Evolutionary conservation across 352 stramenopile genomes (phyloP).

Genomic region (Aphanomyces stellatus): DNA sequence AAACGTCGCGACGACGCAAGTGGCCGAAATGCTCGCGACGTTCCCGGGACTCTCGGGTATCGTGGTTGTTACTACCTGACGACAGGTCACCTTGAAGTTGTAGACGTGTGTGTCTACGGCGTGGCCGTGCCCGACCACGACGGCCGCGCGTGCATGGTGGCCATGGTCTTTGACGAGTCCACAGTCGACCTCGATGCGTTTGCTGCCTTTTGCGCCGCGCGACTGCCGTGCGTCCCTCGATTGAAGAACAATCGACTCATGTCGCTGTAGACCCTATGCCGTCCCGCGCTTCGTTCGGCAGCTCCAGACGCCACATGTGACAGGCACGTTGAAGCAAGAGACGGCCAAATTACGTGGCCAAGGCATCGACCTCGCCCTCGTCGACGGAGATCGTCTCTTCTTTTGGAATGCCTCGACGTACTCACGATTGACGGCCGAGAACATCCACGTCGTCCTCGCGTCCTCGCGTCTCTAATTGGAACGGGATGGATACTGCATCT

Average conservation of each 20-base stretch:
- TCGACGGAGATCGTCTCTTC: constrained; percentile 47
- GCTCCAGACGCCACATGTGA: constrained; percentile 63
- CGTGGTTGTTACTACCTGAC: constrained; percentile 27
- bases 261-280: constrained; percentile 53
- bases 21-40: constrained; percentile 64
- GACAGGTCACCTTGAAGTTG: constrained; percentile 12
- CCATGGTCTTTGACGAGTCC: constrained; percentile 75
- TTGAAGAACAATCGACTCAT: too few species aligned
- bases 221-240: constrained; percentile 26
- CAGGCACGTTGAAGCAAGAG: constrained; percentile 88
- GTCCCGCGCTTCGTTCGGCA: constrained; percentile 82
- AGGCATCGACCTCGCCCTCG: constrained; percentile 54
- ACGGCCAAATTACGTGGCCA: constrained; percentile 83
- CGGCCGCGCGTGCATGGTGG: constrained; percentile 72
- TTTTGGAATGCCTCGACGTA: constrained; percentile 41
- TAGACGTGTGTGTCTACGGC: constrained; percentile 69
- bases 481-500: too few species aligned
- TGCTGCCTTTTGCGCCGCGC: constrained; percentile 36
- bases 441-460: constrained; percentile 43
- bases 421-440: constrained; percentile 43
- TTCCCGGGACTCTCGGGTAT: constrained; percentile 59
- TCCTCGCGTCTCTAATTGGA: constrained; percentile 40
- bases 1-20: constrained; percentile 88
- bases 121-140: constrained; percentile 65
- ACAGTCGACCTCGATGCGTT: constrained; percentile 58